These are phyloP conservation scores for Clarireedia hainanense DNA, from an alignment of 2,329 filamentous ascomycete species.

Conservation along the genomic window DNA sequence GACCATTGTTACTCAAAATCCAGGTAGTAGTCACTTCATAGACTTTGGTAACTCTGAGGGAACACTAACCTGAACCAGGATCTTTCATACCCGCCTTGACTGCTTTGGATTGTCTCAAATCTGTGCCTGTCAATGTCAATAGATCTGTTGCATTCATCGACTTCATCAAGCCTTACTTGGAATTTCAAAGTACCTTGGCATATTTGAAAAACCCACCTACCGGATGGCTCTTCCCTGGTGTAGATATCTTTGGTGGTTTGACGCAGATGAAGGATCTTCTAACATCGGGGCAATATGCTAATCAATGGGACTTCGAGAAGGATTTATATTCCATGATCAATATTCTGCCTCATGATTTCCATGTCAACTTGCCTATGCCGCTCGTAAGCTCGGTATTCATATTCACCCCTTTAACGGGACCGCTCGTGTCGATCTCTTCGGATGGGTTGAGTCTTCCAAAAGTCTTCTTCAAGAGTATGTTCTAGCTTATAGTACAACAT, in stretches of 20 bases:
- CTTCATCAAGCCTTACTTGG: conserved; percentile 20
- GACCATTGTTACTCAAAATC: not conserved
- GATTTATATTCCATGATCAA: conserved; percentile 44
- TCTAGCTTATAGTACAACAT: not conserved
- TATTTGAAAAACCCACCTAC: conserved; percentile 43
- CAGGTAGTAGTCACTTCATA: not conserved
- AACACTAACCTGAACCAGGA: not conserved
- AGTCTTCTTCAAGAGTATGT: conserved; percentile 42
- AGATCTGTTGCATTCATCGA: conserved; percentile 18
- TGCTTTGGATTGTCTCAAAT: conserved; percentile 23
- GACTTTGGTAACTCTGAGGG: not conserved
- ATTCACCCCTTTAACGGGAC: not conserved
- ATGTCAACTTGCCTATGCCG: conserved; percentile 49
- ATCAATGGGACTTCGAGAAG: conserved; percentile 46
- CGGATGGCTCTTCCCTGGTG: conserved; percentile 38
- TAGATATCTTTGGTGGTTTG: conserved; percentile 30
- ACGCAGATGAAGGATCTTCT: conserved; percentile 28
- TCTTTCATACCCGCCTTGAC: not conserved
- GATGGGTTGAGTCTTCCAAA: conserved; percentile 51
- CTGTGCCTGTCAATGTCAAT: conserved; percentile 17
- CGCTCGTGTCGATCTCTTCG: conserved; percentile 49
- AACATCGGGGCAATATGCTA: conserved; percentile 12
- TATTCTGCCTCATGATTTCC: conserved; percentile 53
- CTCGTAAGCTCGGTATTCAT: conserved; percentile 37
- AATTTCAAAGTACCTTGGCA: conserved; percentile 21